Evolutionary conservation across 176 grass and related monocot species (phyloP), one percentile per base, ranked within the genome.

Genomic region (Musa beccarii): DNA sequence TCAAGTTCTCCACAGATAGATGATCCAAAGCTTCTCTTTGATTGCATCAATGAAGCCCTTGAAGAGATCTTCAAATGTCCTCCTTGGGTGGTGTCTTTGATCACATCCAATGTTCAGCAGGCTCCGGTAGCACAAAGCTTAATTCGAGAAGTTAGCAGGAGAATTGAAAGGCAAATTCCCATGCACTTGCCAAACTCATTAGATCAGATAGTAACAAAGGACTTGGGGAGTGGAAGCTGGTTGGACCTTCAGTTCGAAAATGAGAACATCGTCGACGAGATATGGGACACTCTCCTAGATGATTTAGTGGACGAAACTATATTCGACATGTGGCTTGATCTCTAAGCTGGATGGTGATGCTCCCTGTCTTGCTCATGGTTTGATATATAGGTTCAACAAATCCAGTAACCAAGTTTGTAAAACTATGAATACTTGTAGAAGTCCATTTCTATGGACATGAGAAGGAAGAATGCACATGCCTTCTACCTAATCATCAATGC

Each of bases 291-390:
- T 67, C 72, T 87, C 69, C 83, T 99, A 64, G 85, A 99, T 72
- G 89, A 99, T 79, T 79, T 92, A 76, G 77, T 92, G 79, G 96
- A 95, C 72, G 91, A 99, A 86, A 66, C 85, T 34, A 85, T 88
- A 57, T 99, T 95, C 24, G 91, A 95, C 76, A 80, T 92, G 65
- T 99, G 90, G 90, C 82, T 90, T 68, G 86, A 83, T 81, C 68
- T 66, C 77, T 67, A 1, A 24, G 59, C 50, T 51, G 69, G 76
- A 68, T 75, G 67, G 24, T 76, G 11, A 23, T 65, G 51, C 34
- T 24, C 23, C 43, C 51, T 50, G 8, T 51, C 19, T 70, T 50
- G 1, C 51, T 70, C 68, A 70, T 51, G 20, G 68, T 15, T 51
- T 70, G 8, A 70, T n/a, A 70, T 34, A 34, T 51, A 51, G 11